phyloP scores from a whole-genome alignment of 257 asterid species.

The Handroanthus guayacan region DNA sequence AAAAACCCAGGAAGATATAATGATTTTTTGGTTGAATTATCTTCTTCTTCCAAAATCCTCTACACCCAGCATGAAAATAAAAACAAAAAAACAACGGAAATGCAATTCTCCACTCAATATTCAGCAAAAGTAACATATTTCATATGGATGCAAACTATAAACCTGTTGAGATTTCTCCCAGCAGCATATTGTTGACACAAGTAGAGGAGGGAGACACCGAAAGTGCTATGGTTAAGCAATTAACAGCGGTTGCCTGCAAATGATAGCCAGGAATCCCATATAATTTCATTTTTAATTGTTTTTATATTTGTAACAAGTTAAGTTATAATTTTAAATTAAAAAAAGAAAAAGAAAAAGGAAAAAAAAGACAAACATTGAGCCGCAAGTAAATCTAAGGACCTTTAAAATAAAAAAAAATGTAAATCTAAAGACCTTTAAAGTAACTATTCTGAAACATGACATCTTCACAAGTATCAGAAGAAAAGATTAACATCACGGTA shows the following conservation, averaged over 20 bases:
- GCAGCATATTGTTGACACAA: slow-evolving; percentile 67
- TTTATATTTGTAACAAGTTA: slow-evolving; percentile 15
- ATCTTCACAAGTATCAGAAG: slow-evolving; percentile 26
- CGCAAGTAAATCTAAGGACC: slow-evolving; percentile 22
- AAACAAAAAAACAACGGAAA: slow-evolving; percentile 25
- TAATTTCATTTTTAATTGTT: slow-evolving; percentile 25
- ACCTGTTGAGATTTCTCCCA: slow-evolving; percentile 76
- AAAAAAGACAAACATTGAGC: slow-evolving; percentile 20
- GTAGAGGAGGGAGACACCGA: slow-evolving; percentile 75
- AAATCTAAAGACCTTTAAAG: slow-evolving; percentile 14
- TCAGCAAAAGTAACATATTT: slow-evolving; percentile 27
- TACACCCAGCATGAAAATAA: slow-evolving; percentile 16
- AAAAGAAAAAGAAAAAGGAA: slow-evolving; percentile 13
- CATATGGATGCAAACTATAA: slow-evolving; percentile 32
- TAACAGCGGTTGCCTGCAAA: slow-evolving; percentile 74
- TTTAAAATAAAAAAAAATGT: background rate
- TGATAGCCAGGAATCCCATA: slow-evolving; percentile 31
- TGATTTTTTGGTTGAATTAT: background rate
- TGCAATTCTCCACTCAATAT: slow-evolving; percentile 17
- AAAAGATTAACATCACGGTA: slow-evolving; percentile 3
- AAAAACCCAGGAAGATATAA: background rate
- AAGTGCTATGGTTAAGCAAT: slow-evolving; percentile 78
- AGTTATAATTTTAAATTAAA: background rate
- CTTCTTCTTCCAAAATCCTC: slow-evolving; percentile 18
- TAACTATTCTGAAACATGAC: slow-evolving; percentile 1